Evolutionary conservation across 2,329 filamentous ascomycete species (phyloP).

Genomic region (Pseudogymnoascus sp.): DNA sequence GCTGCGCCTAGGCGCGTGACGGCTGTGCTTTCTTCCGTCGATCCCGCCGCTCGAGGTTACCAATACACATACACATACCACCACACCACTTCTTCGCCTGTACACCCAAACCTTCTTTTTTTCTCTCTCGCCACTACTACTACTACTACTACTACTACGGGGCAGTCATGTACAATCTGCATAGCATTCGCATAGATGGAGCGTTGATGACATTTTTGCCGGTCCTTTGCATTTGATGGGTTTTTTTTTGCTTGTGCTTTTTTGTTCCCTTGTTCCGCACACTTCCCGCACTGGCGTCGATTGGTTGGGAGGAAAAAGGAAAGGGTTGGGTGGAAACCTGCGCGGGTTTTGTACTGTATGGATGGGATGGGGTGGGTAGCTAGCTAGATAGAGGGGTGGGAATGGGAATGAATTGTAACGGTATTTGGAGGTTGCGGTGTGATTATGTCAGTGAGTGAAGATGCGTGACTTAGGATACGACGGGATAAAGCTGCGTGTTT

Average conservation of each 20-base stretch:
- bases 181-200: conserved; percentile 5
- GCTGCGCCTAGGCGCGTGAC: not conserved
- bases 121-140: not conserved
- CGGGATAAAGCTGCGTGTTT: not conserved
- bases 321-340: not conserved
- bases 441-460: conserved; percentile 9
- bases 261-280: not conserved
- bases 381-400: not conserved
- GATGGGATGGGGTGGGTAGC: not conserved
- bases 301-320: not conserved
- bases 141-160: not conserved
- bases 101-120: not conserved
- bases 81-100: not conserved
- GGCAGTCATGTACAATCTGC: not conserved
- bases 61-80: not conserved
- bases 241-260: not conserved
- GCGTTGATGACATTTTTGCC: conserved; percentile 20
- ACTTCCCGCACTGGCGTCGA: not conserved
- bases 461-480: not conserved
- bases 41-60: not conserved
- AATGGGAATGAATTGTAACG: not conserved
- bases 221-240: conserved; percentile 9
- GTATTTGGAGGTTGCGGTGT: not conserved
- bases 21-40: not conserved
- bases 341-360: not conserved